Evolutionary conservation across 1,139 yeast genomes (phyloP), one percentile per base, ranked within the genome.

Genomic region (Magnusiomyces ingens): DNA sequence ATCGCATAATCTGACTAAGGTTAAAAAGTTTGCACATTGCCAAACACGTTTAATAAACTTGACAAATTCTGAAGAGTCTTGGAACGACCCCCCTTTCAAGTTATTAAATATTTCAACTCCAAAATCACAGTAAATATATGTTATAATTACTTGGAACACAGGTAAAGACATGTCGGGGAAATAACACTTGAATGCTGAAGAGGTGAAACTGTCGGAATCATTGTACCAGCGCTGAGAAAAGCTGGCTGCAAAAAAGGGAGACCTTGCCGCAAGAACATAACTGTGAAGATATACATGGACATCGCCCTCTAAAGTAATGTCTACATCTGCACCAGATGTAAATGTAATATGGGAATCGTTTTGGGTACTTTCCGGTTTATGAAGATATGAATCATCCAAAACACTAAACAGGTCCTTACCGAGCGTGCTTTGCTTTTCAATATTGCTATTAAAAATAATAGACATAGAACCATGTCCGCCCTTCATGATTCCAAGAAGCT

Each of bases 191-290:
- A 46, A 46, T 12, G 18, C 38, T 17, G 5, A 19, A 3, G 36
- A 2, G 50, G 48, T n/a, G 13, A 11, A 13, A 19, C 19, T 59
- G 54, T 4, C 62, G 54, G 13, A 6, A 18, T 46, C 22, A 15
- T n/a, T 17, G 22, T 61, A 50, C 94, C 94, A 85, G 55, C 82
- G 67, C 1, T 69, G 66, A 0, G 85, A 77, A 38, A 84, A 73
- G 1, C 80, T 59, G 0, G 85, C 77, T 57, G 80, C 83, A 65
- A 88, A 87, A 63, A 76, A 86, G 0, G 81, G 82, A 46, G 84
- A 79, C 54, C 95, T 70, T 0, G 80, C 67, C 3, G 73, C 64
- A 22, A 89, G 65, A 6, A 87, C 67, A 37, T 74, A 72, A 3
- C 84, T 77, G 60, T 81, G 81, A 3, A 80, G 75, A 4, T 54